These are phyloP conservation scores for Colletotrichum sp. DNA, from an alignment of 2,329 filamentous ascomycete species.

Conservation along the genomic window DNA sequence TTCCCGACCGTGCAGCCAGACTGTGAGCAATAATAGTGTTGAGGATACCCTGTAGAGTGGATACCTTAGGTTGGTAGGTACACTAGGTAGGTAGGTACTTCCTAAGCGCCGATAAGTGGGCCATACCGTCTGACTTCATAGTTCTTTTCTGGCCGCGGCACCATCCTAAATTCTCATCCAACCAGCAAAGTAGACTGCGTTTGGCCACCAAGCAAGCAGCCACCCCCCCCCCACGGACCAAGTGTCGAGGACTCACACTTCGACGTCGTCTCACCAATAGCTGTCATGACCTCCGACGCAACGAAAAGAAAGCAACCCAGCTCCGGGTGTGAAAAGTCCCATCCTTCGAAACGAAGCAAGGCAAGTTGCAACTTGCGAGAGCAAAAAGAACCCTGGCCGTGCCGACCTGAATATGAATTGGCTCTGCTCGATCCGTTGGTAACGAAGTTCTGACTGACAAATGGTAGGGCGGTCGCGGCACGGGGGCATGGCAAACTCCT, in stretches of 20 bases:
- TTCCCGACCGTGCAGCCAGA: too few relatives aligned
- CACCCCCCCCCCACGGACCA: neutral
- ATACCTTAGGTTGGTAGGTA: too few relatives aligned
- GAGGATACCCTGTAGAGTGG: neutral
- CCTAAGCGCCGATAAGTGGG: neutral
- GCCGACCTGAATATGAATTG: neutral
- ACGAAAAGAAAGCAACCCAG: constrained; percentile 41
- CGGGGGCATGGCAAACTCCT: constrained; percentile 66
- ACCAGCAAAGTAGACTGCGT: neutral
- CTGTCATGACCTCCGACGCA: constrained; percentile 33
- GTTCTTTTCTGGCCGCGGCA: neutral
- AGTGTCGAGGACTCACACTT: neutral
- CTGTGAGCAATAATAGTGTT: too few relatives aligned
- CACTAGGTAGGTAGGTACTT: neutral
- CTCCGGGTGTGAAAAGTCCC: constrained; percentile 23
- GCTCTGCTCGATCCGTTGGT: neutral
- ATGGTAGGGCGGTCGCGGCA: constrained; percentile 31
- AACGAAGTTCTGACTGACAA: neutral
- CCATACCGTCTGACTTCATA: neutral
- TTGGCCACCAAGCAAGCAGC: neutral
- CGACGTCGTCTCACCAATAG: neutral
- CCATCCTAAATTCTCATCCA: neutral
- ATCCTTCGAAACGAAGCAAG: constrained; percentile 45
- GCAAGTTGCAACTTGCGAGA: constrained; percentile 31
- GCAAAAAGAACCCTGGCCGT: neutral